Conservation (phyloP, 495 filamentous ascomycete genomes). For the Corynascus novoguineensis region DNA sequence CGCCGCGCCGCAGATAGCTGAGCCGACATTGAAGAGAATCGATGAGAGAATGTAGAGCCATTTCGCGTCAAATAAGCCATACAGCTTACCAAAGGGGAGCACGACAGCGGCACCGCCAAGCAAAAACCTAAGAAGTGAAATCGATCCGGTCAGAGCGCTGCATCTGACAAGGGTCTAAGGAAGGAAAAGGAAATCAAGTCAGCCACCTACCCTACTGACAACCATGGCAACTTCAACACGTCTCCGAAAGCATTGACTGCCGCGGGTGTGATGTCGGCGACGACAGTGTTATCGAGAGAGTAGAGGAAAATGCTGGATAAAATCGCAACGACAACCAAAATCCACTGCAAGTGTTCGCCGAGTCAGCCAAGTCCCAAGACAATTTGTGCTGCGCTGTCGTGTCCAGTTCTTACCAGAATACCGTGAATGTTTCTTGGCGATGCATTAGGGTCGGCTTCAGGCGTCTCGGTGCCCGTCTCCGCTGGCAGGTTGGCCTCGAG, state of each 20-base stretch:
- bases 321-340: conserved; percentile 42
- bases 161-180: background rate
- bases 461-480: background rate
- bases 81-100: conserved; percentile 39
- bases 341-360: conserved; percentile 23
- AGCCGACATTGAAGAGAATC: conserved; percentile 47
- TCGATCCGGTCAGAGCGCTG: background rate
- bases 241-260: conserved; percentile 43
- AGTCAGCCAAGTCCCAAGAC: background rate
- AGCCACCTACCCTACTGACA: conserved; percentile 37
- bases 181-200: background rate
- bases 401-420: background rate
- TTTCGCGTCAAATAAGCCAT: conserved; percentile 49
- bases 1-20: conserved; percentile 44
- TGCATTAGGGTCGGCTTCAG: background rate
- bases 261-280: conserved; percentile 50
- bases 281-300: conserved; percentile 58
- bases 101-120: conserved; percentile 43
- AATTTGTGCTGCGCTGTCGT: background rate
- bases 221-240: conserved; percentile 50
- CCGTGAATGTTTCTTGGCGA: conserved; percentile 1
- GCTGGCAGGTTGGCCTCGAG: background rate
- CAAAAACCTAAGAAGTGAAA: conserved; percentile 30
- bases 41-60: conserved; percentile 47
- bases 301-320: conserved; percentile 48